phyloP scores from a whole-genome alignment of 2,329 filamentous ascomycete genomes.

The Ophiostoma sp. region DNA sequence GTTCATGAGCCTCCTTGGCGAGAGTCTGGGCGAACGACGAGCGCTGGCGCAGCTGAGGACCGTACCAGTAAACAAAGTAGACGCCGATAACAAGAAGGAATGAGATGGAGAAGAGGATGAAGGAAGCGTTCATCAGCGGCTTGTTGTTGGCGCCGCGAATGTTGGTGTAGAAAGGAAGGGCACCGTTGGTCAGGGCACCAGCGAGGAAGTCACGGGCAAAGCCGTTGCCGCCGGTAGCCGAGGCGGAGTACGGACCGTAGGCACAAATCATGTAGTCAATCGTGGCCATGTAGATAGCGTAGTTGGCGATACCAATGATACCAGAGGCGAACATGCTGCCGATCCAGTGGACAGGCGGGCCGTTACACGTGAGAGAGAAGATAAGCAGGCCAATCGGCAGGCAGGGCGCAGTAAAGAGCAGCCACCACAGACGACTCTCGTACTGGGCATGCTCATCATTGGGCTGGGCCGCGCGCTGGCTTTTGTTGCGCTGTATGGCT shows the following conservation, averaged over 20 bases:
- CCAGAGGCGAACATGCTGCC: slow-evolving; percentile 64
- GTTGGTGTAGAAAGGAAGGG: slow-evolving; percentile 63
- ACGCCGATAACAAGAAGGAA: slow-evolving; percentile 62
- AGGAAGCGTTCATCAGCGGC: slow-evolving; percentile 60
- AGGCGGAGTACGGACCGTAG: slow-evolving; percentile 69
- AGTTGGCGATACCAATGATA: slow-evolving; percentile 72
- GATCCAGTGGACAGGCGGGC: slow-evolving; percentile 66
- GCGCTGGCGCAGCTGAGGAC: slow-evolving; percentile 57
- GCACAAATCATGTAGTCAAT: slow-evolving; percentile 78
- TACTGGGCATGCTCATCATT: slow-evolving; percentile 63
- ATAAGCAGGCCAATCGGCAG: slow-evolving; percentile 68
- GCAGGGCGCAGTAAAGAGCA: slow-evolving; percentile 62
- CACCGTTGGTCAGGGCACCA: slow-evolving; percentile 68
- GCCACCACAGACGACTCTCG: slow-evolving; percentile 65
- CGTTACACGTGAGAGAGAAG: slow-evolving; percentile 68
- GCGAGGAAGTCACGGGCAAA: slow-evolving; percentile 73
- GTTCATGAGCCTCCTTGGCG: slow-evolving; percentile 41
- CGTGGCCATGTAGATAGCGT: slow-evolving; percentile 72
- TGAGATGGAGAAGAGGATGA: slow-evolving; percentile 64
- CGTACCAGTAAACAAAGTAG: slow-evolving; percentile 67
- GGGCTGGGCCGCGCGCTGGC: slow-evolving; percentile 51
- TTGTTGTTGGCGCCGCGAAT: slow-evolving; percentile 49
- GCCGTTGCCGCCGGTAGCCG: slow-evolving; percentile 74
- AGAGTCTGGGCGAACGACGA: slow-evolving; percentile 67
- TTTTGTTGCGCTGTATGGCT: slow-evolving; percentile 55